Evolutionary conservation across 2,329 filamentous ascomycete genomes (phyloP).

Genomic region (Aspergillus ochraceus): DNA sequence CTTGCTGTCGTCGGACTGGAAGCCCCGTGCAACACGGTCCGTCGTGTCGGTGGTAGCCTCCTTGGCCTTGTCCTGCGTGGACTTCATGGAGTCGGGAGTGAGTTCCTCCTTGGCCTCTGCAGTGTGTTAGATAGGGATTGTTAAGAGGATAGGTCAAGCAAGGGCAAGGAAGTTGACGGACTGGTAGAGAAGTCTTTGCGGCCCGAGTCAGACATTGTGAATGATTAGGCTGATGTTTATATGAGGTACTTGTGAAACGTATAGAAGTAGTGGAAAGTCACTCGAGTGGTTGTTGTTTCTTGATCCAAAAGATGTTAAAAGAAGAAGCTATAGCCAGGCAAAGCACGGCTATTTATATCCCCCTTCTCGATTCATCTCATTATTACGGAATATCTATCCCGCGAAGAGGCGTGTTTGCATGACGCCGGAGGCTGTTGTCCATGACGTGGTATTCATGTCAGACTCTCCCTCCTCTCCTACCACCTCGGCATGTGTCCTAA

Average conservation of each 20-base stretch:
- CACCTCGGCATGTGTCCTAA: too few species aligned
- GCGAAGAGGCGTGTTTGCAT: background rate
- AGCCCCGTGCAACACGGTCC: slow-evolving; percentile 56
- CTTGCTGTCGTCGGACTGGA: slow-evolving; percentile 57
- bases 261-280: background rate
- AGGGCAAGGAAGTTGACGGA: slow-evolving; percentile 23
- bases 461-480: too few species aligned
- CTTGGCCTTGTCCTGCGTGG: slow-evolving; percentile 59
- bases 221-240: background rate
- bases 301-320: background rate
- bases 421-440: background rate
- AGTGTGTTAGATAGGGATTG: slow-evolving; percentile 22
- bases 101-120: slow-evolving; percentile 57
- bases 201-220: slow-evolving; percentile 60
- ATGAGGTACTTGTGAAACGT: background rate
- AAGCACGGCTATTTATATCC: too few species aligned
- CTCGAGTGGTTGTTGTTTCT: background rate
- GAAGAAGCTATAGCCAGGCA: too few species aligned
- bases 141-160: background rate
- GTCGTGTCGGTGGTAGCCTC: slow-evolving; percentile 56
- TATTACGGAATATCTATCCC: too few species aligned
- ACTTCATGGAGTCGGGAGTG: slow-evolving; percentile 62
- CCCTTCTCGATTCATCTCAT: too few species aligned
- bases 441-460: background rate
- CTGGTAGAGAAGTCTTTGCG: slow-evolving; percentile 62